Evolutionary conservation across 1,139 yeast genomes (phyloP).

Genomic region (Diutina neorugosa): DNA sequence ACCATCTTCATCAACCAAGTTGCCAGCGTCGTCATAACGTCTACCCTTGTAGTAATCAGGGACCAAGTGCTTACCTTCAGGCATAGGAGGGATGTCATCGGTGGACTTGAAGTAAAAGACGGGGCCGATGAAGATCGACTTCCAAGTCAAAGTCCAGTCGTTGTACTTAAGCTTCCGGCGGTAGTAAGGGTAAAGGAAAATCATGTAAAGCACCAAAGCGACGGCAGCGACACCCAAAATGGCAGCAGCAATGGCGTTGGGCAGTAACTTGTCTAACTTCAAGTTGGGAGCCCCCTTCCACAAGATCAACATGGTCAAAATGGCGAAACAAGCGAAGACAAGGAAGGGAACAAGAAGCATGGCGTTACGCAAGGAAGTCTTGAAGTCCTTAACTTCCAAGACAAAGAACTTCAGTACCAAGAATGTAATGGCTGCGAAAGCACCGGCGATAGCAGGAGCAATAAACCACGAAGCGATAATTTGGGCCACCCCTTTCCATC

Average conservation of each 20-base stretch:
- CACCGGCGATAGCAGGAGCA: constrained; percentile 66
- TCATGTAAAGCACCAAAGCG: constrained; percentile 36
- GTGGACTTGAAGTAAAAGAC: constrained; percentile 40
- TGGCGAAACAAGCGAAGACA: constrained; percentile 48
- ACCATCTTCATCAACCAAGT: constrained; percentile 7
- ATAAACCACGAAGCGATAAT: constrained; percentile 75
- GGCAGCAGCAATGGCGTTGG: constrained; percentile 40
- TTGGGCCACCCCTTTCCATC: constrained; percentile 63
- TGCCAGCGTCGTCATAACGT: constrained; percentile 21
- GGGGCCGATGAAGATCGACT: constrained; percentile 49
- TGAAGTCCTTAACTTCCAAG: constrained; percentile 41
- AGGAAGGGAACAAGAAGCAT: constrained; percentile 46
- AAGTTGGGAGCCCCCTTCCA: constrained; percentile 72
- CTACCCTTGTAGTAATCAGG: constrained; percentile 59
- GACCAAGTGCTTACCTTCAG: constrained; percentile 41
- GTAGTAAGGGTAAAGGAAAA: constrained; percentile 52
- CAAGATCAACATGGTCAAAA: constrained; percentile 47
- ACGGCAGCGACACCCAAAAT: constrained; percentile 54
- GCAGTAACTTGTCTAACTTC: constrained; percentile 37
- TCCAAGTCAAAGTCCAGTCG: constrained; percentile 59
- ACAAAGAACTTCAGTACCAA: constrained; percentile 48
- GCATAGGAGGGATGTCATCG: constrained; percentile 55
- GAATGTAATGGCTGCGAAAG: constrained; percentile 46
- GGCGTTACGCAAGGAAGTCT: constrained; percentile 38
- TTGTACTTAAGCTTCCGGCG: constrained; percentile 46